Percentiles rank a stretch among this genome's conserved stretches.
Conservation (phyloP, 768 basidiomycete genomes). For the Tricholoma bakamatsutake region DNA sequence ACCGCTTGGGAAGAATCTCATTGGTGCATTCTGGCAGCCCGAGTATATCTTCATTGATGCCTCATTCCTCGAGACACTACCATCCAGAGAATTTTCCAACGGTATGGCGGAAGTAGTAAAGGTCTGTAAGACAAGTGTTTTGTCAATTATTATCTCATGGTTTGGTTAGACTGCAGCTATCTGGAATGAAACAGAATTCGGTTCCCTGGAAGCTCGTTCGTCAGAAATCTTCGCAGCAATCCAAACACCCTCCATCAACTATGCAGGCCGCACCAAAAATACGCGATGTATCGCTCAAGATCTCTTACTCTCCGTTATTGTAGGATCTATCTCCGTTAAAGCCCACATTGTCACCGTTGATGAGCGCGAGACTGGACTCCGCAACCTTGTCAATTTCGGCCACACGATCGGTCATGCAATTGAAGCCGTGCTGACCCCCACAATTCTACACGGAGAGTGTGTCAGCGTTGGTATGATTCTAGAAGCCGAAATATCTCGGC, state of each 20-base stretch:
- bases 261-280: slow-evolving; percentile 48
- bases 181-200: slow-evolving; percentile 90
- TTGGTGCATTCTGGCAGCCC: slow-evolving; percentile 98
- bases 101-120: slow-evolving; percentile 99
- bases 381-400: slow-evolving; percentile 98
- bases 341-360: slow-evolving; percentile 96
- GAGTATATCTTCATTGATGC: slow-evolving; percentile 97
- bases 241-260: slow-evolving; percentile 56
- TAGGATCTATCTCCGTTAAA: slow-evolving; percentile 92
- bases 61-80: slow-evolving; percentile 91
- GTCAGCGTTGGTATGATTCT: slow-evolving; percentile 95
- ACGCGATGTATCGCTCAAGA: slow-evolving; percentile 74
- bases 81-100: slow-evolving; percentile 91
- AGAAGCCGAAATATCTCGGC: slow-evolving; percentile 90
- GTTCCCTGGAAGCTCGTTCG: slow-evolving; percentile 79
- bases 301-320: slow-evolving; percentile 85
- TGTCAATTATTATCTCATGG: neutral
- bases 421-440: slow-evolving; percentile 91
- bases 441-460: slow-evolving; percentile 95
- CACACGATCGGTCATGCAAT: slow-evolving; percentile 99
- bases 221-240: slow-evolving; percentile 85
- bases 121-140: slow-evolving; percentile 36
- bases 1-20: slow-evolving; percentile 95
- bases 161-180: slow-evolving; percentile 91
- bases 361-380: slow-evolving; percentile 92